Base-by-base conservation (phyloP, 495 filamentous ascomycete genomes). In the Apodospora peruviana region DNA sequence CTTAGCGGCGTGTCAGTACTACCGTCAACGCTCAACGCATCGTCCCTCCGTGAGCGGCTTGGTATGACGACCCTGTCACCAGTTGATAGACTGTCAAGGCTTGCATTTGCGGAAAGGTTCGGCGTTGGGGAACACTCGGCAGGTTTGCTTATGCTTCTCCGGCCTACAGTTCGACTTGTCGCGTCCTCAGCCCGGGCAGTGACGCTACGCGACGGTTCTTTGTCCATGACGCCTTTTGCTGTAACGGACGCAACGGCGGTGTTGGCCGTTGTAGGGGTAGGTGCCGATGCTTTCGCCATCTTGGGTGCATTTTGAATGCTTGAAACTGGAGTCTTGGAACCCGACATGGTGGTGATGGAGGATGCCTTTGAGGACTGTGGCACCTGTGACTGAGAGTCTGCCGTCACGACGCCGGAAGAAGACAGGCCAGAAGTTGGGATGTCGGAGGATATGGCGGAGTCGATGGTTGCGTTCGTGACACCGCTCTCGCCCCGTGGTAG, bases 301-400 rank as follows among this genome's bases (percentile, higher is more conserved):
- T 73, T 74, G 10, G 81, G 61, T 12, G 78, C 68, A 58, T 56
- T 68, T 43, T 70, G 69, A 9, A 46, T 65, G 14, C 73, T 80
- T 1, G 75, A 65, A 0, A 76, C 61, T 2, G 72, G 58, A 0
- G 78, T 77, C 50, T 81, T 84, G 2, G 79, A 77, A 12, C 74
- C 72, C 40, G 74, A 60, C 45, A 75, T 71, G n/a, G 72, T 68
- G 22, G 71, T 67, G 41, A 80, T 75, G 0, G 80, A 78, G 11
- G 80, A 76, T 19, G 78, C 64, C 42, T 77, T 81, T 10, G 77
- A 79, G 20, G 73, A 69, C 49, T 77, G 75, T 5, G 68, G 65
- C 8, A 57, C 48, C 16, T 67, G 64, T 1, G 69, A 52, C 36
- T 70, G 66, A 16, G 58, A 67, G 20, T 70, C 64, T 23, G 57